phyloP scores from a whole-genome alignment of 257 asterid species.

The Cruciata laevipes region DNA sequence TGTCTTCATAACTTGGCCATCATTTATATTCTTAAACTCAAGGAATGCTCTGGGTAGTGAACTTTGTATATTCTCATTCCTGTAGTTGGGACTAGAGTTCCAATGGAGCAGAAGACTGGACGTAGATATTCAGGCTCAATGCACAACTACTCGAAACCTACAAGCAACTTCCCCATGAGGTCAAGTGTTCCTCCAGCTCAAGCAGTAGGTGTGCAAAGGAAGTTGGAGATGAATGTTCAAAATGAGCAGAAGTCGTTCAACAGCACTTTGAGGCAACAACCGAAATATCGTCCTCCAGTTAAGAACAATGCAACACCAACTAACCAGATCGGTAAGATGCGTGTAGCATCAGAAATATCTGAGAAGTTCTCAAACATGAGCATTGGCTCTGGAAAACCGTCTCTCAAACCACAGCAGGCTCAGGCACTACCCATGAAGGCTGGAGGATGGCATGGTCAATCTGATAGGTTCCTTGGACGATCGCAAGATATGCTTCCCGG shows the following conservation, averaged over 20 bases:
- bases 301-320: slow-evolving; percentile 42
- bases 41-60: neutral
- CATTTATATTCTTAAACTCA: neutral
- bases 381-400: slow-evolving; percentile 40
- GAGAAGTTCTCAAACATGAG: slow-evolving; percentile 53
- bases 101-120: slow-evolving; percentile 16
- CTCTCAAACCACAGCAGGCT: slow-evolving; percentile 40
- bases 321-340: slow-evolving; percentile 30
- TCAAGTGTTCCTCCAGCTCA: slow-evolving; percentile 28
- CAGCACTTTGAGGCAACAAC: slow-evolving; percentile 49
- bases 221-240: slow-evolving; percentile 70
- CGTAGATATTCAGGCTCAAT: slow-evolving; percentile 16
- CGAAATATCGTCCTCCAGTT: slow-evolving; percentile 66
- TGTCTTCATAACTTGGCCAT: slow-evolving; percentile 12
- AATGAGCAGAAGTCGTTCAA: slow-evolving; percentile 42
- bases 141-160: slow-evolving; percentile 24
- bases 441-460: slow-evolving; percentile 66
- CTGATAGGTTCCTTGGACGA: slow-evolving; percentile 42
- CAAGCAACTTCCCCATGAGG: slow-evolving; percentile 39
- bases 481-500: slow-evolving; percentile 51
- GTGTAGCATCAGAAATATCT: slow-evolving; percentile 41
- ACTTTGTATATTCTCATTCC: neutral
- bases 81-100: slow-evolving; percentile 38
- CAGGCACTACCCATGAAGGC: slow-evolving; percentile 73
- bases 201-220: slow-evolving; percentile 72